Evolutionary conservation across 1,139 yeast genomes (phyloP).

Genomic region (Lipomyces yarrowii): DNA sequence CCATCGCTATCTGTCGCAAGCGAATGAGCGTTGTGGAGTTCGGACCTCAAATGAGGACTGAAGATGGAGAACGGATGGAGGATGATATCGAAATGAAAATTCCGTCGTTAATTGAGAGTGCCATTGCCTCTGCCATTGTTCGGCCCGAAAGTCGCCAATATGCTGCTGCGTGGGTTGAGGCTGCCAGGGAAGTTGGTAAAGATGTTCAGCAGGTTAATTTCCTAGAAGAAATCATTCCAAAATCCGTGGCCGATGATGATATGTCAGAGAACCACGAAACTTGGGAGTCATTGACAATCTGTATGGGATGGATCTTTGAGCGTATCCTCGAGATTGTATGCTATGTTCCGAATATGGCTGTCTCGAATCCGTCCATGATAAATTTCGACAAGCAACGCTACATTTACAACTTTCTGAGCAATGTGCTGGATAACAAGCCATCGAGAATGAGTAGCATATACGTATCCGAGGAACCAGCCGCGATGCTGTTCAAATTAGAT

Average conservation of each 20-base stretch:
- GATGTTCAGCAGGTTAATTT: conserved; percentile 34
- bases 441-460: conserved; percentile 4
- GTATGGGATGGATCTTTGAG: conserved; percentile 78
- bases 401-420: conserved; percentile 56
- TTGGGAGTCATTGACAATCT: conserved; percentile 58
- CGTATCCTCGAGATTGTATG: conserved; percentile 66
- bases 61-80: conserved; percentile 27
- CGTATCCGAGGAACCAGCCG: conserved; percentile 8
- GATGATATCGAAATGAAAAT: conserved; percentile 45
- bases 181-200: conserved; percentile 46
- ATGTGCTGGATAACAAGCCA: conserved; percentile 50
- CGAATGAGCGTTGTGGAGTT: conserved; percentile 65
- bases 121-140: conserved; percentile 71
- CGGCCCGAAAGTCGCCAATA: conserved; percentile 79
- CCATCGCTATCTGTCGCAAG: conserved; percentile 65
- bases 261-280: neutral
- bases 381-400: conserved; percentile 72
- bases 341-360: conserved; percentile 66
- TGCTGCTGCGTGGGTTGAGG: conserved; percentile 66
- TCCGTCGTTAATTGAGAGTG: conserved; percentile 86
- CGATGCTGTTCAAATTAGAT: conserved; percentile 20
- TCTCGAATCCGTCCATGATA: conserved; percentile 58
- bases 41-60: conserved; percentile 49
- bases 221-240: conserved; percentile 47
- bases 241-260: conserved; percentile 6